Evolutionary conservation across 768 basidiomycete genomes (phyloP), one percentile per base, ranked within the genome.

Genomic region (Pulveroboletus frians): DNA sequence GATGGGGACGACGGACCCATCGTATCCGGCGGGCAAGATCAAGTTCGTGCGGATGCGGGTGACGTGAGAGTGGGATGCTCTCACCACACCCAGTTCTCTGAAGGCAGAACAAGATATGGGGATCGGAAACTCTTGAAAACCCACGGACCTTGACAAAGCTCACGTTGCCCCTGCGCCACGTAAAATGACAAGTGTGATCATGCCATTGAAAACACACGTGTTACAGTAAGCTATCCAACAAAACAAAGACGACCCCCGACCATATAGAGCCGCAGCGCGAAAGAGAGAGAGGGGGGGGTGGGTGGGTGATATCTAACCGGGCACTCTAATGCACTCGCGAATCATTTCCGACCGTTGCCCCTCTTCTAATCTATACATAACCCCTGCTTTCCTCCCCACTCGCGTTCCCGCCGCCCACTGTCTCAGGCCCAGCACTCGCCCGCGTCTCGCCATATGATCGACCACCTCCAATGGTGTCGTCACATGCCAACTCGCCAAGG

Each of bases 401-500:
- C n/a, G n/a, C n/a, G 1, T 21, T 17, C 10, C 26, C 41, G 29
- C 31, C 31, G 1, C 32, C 31, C 0, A 3, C 9, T 3, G 7
- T 29, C 26, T 41, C 13, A 2, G 3, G 6, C 15, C 27, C 43
- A 1, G 35, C 6, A 3, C 10, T 36, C n/a, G n/a, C n/a, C n/a
- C n/a, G 13, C 14, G 49, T 41, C 55, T 68, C 71, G 45, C 72
- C 73, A 23, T 80, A 56, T 86, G 80, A 8, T 87, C 87, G 20
- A 95, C 81, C 51, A 95, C 80, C 72, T 94, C 92, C 46, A 80
- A 80, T 11, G 94, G 89, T 39, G 84, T 82, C 51, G 88, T 91
- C 45, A 96, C 86, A 69, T 96, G 93, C 91, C 92, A 95, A 39
- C 78, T 80, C 17, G 92, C 94, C 43, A 93, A 72, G 41, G 94